phyloP scores from a whole-genome alignment of 2,329 filamentous ascomycete genomes.

The Myriosclerotinia scirpicola region DNA sequence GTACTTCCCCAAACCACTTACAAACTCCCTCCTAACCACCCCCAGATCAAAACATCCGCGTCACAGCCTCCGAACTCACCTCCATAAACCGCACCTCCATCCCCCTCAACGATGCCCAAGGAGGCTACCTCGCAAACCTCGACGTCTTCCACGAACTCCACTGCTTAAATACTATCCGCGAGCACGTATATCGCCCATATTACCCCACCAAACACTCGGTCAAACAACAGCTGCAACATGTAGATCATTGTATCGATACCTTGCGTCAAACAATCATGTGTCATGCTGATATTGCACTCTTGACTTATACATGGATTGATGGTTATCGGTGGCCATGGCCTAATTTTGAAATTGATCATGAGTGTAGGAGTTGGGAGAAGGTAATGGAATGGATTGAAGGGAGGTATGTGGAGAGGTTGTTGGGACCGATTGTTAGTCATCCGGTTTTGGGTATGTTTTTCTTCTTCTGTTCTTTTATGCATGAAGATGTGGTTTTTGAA shows the following conservation, averaged over 20 bases:
- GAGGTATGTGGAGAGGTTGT: not conserved
- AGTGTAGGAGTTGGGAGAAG: slow-evolving; percentile 1
- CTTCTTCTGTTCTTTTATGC: not conserved
- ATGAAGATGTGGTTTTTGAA: not conserved
- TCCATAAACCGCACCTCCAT: slow-evolving; percentile 1
- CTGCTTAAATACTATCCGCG: slow-evolving; percentile 1
- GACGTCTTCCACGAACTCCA: slow-evolving; percentile 10
- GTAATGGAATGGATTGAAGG: not conserved
- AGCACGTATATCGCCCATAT: not conserved
- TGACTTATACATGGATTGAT: slow-evolving; percentile 6
- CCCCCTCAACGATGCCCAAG: slow-evolving; percentile 3
- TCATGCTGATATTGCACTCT: not conserved
- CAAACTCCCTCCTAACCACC: not conserved
- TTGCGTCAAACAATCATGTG: slow-evolving; percentile 3
- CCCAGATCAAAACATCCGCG: not conserved
- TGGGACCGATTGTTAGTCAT: not conserved
- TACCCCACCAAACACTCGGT: not conserved
- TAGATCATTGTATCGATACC: slow-evolving; percentile 8
- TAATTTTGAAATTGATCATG: not conserved
- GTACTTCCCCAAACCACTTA: too few species aligned
- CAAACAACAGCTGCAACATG: not conserved
- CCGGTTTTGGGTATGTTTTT: not conserved
- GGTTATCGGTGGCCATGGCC: slow-evolving; percentile 2
- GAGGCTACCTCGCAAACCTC: slow-evolving; percentile 14
- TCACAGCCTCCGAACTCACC: not conserved